phyloP scores from a whole-genome alignment of 2,329 filamentous ascomycete genomes.

The Davidsoniella virescens region DNA sequence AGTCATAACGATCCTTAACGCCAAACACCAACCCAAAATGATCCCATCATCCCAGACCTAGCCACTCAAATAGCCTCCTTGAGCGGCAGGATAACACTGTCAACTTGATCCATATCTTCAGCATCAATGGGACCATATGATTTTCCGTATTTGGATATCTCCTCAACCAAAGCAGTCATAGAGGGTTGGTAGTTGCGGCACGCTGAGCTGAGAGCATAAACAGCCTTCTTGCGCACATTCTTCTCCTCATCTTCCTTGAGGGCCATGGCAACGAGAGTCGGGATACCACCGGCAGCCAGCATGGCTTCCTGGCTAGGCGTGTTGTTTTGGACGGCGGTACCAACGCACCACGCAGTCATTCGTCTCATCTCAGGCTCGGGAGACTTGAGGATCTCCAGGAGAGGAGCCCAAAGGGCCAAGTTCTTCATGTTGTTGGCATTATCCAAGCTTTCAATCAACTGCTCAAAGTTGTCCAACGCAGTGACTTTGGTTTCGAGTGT shows the following conservation, averaged over 20 bases:
- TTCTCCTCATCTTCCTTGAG: conserved; percentile 41
- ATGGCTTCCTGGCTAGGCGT: conserved; percentile 62
- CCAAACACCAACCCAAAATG: neutral
- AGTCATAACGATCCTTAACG: no score
- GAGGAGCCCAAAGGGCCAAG: conserved; percentile 64
- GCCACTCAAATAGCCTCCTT: conserved; percentile 10
- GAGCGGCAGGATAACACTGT: conserved; percentile 54
- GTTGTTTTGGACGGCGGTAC: conserved; percentile 95
- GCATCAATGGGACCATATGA: conserved; percentile 53
- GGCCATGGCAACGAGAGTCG: conserved; percentile 49
- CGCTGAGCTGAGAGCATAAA: conserved; percentile 74
- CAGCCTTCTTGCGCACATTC: conserved; percentile 65
- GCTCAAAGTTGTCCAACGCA: conserved; percentile 90
- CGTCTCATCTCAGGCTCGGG: conserved; percentile 56
- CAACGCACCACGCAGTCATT: conserved; percentile 88
- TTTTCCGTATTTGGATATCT: conserved; percentile 41
- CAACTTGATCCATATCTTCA: conserved; percentile 71
- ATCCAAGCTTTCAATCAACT: conserved; percentile 80
- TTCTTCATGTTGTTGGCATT: conserved; percentile 88
- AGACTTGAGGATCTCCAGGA: conserved; percentile 53
- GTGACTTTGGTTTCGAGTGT: conserved; percentile 60
- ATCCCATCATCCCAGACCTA: neutral
- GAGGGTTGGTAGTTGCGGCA: conserved; percentile 81
- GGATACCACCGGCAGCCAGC: conserved; percentile 47
- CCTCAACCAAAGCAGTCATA: conserved; percentile 49